phyloP scores from a whole-genome alignment of 805 yeast genomes.

The Candida alai region DNA sequence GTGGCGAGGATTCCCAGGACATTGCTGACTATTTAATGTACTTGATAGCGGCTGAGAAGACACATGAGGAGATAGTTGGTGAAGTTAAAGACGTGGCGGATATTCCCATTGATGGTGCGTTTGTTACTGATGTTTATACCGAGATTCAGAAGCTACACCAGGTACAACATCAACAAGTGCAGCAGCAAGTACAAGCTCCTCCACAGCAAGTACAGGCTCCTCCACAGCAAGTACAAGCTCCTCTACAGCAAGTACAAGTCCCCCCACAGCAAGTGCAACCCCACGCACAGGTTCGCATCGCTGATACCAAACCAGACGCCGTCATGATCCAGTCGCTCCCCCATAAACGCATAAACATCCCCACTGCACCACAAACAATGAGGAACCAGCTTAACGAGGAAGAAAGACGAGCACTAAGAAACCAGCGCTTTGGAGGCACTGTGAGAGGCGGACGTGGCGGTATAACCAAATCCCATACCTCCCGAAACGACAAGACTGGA shows the following conservation, averaged over 20 bases:
- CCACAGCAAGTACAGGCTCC: slow-evolving; percentile 9
- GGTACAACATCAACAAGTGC: slow-evolving; percentile 7
- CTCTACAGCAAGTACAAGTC: slow-evolving; percentile 7
- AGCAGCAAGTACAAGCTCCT: slow-evolving; percentile 7
- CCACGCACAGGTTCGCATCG: too few relatives aligned
- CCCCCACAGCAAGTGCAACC: slow-evolving; percentile 8
- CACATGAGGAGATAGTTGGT: slow-evolving; percentile 53
- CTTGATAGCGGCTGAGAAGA: slow-evolving; percentile 63
- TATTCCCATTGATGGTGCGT: slow-evolving; percentile 52
- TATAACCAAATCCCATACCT: slow-evolving; percentile 1
- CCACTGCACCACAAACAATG: slow-evolving; percentile 9
- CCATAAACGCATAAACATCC: background rate
- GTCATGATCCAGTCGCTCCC: slow-evolving; percentile 1
- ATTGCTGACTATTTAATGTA: slow-evolving; percentile 74
- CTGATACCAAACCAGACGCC: slow-evolving; percentile 1
- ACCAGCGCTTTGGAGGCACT: slow-evolving; percentile 8
- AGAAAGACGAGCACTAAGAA: slow-evolving; percentile 6
- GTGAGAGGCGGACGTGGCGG: slow-evolving; percentile 7
- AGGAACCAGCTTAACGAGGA: slow-evolving; percentile 6
- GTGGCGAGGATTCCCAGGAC: slow-evolving; percentile 44
- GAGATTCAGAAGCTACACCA: slow-evolving; percentile 45
- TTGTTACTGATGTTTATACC: slow-evolving; percentile 53
- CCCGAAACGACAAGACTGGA: background rate
- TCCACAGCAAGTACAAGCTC: slow-evolving; percentile 8
- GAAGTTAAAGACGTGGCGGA: slow-evolving; percentile 64